Evolutionary conservation across 148 eudicot species (phyloP), one percentile per base, ranked within the genome.

Genomic region (Beta vulgaris): DNA sequence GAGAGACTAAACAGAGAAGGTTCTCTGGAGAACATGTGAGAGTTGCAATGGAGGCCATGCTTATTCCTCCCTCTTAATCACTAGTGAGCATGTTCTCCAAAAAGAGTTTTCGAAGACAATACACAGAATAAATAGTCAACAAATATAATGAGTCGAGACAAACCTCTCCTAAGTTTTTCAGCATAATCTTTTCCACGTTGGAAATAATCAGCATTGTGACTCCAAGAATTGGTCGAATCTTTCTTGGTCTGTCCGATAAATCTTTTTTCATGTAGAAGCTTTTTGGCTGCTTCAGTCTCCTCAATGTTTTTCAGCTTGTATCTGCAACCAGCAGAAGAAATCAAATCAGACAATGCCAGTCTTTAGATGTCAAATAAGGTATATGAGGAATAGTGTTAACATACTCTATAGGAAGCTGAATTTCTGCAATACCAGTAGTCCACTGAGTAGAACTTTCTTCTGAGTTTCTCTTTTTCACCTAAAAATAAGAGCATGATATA

Each of bases 211-310:
- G 97, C 91, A 80, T 91, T 91, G 77, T 86, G 90, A 84, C 86
- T 91, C 81, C 91, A 86, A 46, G 97, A 92, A 69, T 87, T 85
- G 80, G 78, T 80, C 6, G 96, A 86, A 29, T 91, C 93, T 40
- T 87, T 85, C 82, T 88, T 94, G 32, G 83, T 64, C 68, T 82
- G 86, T 57, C 93, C 97, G 43, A 76, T 74, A 57, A 85, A 90
- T 85, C 91, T 90, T 91, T 90, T 94, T 79, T 94, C 98, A 78
- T 94, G 98, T 44, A 94, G 85, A 71, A 90, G 87, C 85, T 91
- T 94, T 73, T 94, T 94, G 37, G 98, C 98, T 54, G 97, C 98
- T 87, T 94, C 98, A 35, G 98, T 94, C 84, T 94, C 98, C 88
- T 94, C 98, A 49, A 94, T 94, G 70, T 94, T 94, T 81, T 78